These are phyloP conservation scores for Arthrobotrys sphaeroides DNA, from an alignment of 2,329 filamentous ascomycete species.

Conservation along the genomic window DNA sequence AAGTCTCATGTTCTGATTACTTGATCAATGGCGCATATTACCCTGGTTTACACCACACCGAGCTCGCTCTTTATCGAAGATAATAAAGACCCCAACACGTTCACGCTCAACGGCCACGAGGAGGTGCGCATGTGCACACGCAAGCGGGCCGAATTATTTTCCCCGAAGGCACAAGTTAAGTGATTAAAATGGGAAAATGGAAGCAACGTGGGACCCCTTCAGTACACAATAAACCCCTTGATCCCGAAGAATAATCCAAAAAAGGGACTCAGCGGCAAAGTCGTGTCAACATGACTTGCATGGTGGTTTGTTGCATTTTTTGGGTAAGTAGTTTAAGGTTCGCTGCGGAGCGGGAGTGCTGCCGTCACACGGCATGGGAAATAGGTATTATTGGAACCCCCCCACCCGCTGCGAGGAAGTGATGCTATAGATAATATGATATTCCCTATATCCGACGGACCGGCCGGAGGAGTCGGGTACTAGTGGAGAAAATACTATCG, in stretches of 20 bases:
- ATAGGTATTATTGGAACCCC: conserved; percentile 16
- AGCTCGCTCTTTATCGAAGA: background rate
- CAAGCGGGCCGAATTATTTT: background rate
- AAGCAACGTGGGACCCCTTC: background rate
- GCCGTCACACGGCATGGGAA: conserved; percentile 5
- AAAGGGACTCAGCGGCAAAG: background rate
- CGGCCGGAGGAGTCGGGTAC: background rate
- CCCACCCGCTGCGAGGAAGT: too few species aligned
- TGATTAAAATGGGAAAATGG: background rate
- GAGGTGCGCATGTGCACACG: background rate
- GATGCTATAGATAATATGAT: background rate
- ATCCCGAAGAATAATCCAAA: background rate
- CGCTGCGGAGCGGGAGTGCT: conserved; percentile 10
- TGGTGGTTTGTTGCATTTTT: conserved; percentile 30
- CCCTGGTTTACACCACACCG: background rate
- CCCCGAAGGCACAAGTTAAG: background rate
- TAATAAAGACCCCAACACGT: background rate
- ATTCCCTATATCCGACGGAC: conserved; percentile 4
- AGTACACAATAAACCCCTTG: conserved; percentile 3
- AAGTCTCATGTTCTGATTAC: background rate
- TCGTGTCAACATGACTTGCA: background rate
- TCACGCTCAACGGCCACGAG: conserved; percentile 7
- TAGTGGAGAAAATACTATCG: background rate
- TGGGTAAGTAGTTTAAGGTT: conserved; percentile 14
- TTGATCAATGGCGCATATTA: background rate